These are phyloP conservation scores for Vitis rotundifolia DNA, from an alignment of 164 flowering plant species.

Conservation along the genomic window DNA sequence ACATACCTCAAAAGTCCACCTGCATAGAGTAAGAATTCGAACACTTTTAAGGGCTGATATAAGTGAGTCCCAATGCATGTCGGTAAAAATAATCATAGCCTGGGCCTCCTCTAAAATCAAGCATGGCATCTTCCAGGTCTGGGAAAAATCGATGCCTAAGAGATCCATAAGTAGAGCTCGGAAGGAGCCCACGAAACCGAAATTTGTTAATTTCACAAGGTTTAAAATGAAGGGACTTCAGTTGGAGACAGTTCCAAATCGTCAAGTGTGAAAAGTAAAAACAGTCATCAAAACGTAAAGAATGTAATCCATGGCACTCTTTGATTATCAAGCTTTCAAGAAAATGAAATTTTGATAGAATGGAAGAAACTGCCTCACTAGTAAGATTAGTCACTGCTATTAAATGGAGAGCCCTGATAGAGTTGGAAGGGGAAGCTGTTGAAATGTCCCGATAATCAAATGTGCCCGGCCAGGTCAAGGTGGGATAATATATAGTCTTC, in stretches of 20 bases:
- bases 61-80: not conserved
- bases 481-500: too few relatives aligned
- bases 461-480: too few relatives aligned
- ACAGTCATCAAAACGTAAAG: conserved; percentile 9
- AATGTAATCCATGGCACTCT: conserved; percentile 18
- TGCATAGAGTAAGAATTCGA: not conserved
- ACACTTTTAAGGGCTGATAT: not conserved
- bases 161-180: too few relatives aligned
- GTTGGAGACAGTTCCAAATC: conserved; percentile 17
- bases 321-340: conserved; percentile 26
- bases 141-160: too few relatives aligned
- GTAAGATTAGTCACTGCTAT: conserved; percentile 19
- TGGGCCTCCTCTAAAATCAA: conserved; percentile 4
- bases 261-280: conserved; percentile 15
- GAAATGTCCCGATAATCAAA: too few relatives aligned
- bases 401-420: conserved; percentile 17
- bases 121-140: not conserved
- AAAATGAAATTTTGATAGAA: conserved; percentile 8
- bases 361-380: conserved; percentile 21
- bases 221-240: conserved; percentile 16
- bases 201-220: conserved; percentile 15
- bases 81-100: not conserved
- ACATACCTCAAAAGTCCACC: not conserved
- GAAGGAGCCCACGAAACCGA: not conserved
- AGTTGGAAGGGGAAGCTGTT: conserved; percentile 10